Evolutionary conservation across 2,329 filamentous ascomycete species (phyloP).

Genomic region (Epichloe sylvatica): DNA sequence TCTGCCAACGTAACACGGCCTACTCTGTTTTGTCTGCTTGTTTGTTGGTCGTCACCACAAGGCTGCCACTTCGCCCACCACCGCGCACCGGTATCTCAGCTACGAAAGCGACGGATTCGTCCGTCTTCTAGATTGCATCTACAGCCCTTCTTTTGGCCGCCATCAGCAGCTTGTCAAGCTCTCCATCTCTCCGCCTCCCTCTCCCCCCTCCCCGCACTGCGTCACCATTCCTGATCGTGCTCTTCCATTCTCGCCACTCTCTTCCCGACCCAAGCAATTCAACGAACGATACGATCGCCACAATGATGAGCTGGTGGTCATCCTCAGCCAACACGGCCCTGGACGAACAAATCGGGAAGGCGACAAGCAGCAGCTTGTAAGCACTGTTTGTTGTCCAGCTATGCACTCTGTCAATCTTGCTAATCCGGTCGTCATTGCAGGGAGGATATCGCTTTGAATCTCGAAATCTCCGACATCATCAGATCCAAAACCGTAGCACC

Average conservation of each 20-base stretch:
- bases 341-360: constrained; percentile 93
- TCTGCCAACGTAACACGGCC: background rate
- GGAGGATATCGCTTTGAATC: constrained; percentile 91
- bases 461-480: constrained; percentile 96
- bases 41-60: background rate
- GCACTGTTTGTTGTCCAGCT: constrained; percentile 15
- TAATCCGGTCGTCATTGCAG: constrained; percentile 27
- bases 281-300: constrained; percentile 7
- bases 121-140: background rate
- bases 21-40: background rate
- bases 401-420: background rate
- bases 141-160: background rate
- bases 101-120: background rate
- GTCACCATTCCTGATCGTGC: background rate
- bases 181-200: background rate
- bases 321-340: constrained; percentile 78
- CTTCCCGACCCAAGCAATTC: background rate
- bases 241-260: background rate
- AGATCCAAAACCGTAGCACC: constrained; percentile 94
- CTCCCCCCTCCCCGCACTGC: background rate
- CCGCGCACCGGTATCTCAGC: background rate
- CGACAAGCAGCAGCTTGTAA: constrained; percentile 86
- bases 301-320: constrained; percentile 91
- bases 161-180: background rate
- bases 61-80: background rate